A percentile compares a stretch with the other conserved stretches of the same genome.
Evolutionary conservation across 2,329 filamentous ascomycete species (phyloP).

Genomic region (Talaromyces pinophilus): DNA sequence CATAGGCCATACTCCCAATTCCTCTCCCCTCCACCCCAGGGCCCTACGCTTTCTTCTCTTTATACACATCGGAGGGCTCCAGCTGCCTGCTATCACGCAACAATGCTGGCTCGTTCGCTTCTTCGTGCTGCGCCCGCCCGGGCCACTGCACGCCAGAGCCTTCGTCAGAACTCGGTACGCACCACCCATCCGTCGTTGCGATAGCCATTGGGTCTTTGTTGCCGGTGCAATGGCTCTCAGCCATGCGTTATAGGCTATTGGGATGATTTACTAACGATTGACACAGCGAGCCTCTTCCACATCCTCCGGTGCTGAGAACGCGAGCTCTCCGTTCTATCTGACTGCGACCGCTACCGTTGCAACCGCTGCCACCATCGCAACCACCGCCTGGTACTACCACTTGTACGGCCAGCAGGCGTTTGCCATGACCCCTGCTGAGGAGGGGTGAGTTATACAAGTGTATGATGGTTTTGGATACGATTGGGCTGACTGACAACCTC

Average conservation of each 20-base stretch:
- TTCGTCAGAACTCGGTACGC: slow-evolving; percentile 73
- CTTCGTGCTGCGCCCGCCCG: slow-evolving; percentile 85
- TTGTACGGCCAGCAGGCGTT: slow-evolving; percentile 85
- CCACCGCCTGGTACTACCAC: slow-evolving; percentile 96
- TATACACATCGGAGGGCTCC: slow-evolving; percentile 39
- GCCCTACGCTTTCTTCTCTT: slow-evolving; percentile 35
- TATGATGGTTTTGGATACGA: background rate
- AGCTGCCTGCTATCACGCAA: slow-evolving; percentile 54
- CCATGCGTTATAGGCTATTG: slow-evolving; percentile 31
- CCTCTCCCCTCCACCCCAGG: slow-evolving; percentile 33
- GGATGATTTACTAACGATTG: slow-evolving; percentile 36
- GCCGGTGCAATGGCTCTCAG: slow-evolving; percentile 34
- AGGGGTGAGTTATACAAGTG: slow-evolving; percentile 75
- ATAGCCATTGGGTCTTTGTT: slow-evolving; percentile 34
- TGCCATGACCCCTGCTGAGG: slow-evolving; percentile 90
- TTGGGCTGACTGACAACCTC: slow-evolving; percentile 25
- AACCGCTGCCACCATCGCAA: slow-evolving; percentile 81
- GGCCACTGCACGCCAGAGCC: slow-evolving; percentile 73
- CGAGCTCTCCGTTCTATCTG: slow-evolving; percentile 75
- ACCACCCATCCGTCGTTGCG: slow-evolving; percentile 34
- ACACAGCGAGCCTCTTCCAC: slow-evolving; percentile 65
- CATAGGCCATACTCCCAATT: slow-evolving; percentile 29
- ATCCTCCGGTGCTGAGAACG: slow-evolving; percentile 63
- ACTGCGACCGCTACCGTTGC: slow-evolving; percentile 85
- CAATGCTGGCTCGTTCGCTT: slow-evolving; percentile 85